Evolutionary conservation across 2,329 filamentous ascomycete genomes (phyloP).

Genomic region (Ceratocystis diversiconidia): DNA sequence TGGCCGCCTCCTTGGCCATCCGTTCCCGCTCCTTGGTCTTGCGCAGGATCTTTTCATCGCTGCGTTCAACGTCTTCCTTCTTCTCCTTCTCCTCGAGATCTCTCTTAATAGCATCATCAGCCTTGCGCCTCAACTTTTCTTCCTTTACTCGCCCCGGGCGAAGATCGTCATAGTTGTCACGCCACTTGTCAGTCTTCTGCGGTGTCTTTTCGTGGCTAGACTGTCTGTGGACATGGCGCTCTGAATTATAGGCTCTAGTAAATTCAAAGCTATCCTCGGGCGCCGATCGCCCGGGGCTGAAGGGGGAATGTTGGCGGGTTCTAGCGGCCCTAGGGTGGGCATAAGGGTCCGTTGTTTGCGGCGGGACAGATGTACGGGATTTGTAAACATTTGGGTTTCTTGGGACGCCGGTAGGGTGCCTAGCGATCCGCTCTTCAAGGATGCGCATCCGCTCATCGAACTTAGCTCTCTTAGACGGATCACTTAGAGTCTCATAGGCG

Average conservation of each 20-base stretch:
- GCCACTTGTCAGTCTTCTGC: background rate
- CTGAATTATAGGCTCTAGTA: background rate
- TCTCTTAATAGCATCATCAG: slow-evolving; percentile 24
- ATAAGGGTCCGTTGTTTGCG: background rate
- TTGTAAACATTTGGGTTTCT: slow-evolving; percentile 20
- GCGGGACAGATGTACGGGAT: slow-evolving; percentile 20
- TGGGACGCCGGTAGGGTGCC: slow-evolving; percentile 27
- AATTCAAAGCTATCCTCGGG: background rate
- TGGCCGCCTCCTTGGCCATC: slow-evolving; percentile 24
- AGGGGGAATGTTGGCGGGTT: background rate
- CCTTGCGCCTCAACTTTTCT: slow-evolving; percentile 25
- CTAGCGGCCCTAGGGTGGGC: background rate
- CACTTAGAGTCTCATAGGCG: slow-evolving; percentile 79
- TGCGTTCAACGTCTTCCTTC: slow-evolving; percentile 23
- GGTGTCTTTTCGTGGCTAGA: slow-evolving; percentile 12
- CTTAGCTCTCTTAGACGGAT: slow-evolving; percentile 54
- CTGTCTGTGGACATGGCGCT: background rate
- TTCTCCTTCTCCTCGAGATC: slow-evolving; percentile 27
- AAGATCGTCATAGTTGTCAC: slow-evolving; percentile 16
- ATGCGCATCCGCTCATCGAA: slow-evolving; percentile 58
- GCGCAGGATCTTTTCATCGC: slow-evolving; percentile 23
- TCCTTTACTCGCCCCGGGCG: slow-evolving; percentile 25
- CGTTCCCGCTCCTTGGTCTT: slow-evolving; percentile 24
- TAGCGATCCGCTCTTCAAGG: slow-evolving; percentile 32
- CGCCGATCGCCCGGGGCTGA: background rate